A percentile compares a stretch with the other conserved stretches of the same genome.
These are phyloP conservation scores for Chlorencoelia australis DNA, from an alignment of 2,329 filamentous ascomycete genomes.

Conservation along the genomic window DNA sequence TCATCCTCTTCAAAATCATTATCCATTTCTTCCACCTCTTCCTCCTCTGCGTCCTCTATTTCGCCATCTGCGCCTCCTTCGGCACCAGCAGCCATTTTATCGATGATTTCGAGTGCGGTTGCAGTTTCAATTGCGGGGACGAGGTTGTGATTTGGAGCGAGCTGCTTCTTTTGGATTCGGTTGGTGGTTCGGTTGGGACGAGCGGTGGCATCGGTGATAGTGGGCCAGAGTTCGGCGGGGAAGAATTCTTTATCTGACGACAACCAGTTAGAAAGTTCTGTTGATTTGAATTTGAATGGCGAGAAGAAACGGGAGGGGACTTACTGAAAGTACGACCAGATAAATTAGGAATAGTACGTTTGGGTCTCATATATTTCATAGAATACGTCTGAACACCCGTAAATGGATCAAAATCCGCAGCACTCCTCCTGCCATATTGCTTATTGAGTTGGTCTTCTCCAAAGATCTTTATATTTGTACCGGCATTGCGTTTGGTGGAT, in stretches of 20 bases:
- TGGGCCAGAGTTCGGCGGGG: conserved; percentile 45
- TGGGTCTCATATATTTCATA: conserved; percentile 46
- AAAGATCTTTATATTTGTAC: conserved; percentile 32
- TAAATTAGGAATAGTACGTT: conserved; percentile 43
- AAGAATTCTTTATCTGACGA: conserved; percentile 44
- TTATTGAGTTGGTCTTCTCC: conserved; percentile 30
- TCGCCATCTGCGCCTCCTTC: conserved; percentile 33
- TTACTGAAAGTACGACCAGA: conserved; percentile 43
- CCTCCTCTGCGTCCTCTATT: conserved; percentile 30
- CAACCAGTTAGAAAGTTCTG: not conserved
- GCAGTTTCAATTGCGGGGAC: too few species aligned
- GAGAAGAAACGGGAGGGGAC: too few species aligned
- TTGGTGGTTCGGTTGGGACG: too few species aligned
- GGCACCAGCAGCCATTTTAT: too few species aligned
- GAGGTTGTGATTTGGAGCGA: too few species aligned
- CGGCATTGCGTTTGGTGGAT: conserved; percentile 24
- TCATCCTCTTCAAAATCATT: conserved; percentile 46
- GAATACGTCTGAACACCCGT: conserved; percentile 51
- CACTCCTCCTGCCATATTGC: conserved; percentile 21
- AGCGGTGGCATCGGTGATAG: too few species aligned
- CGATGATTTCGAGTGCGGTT: too few species aligned
- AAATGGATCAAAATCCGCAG: conserved; percentile 48
- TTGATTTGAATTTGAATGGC: too few species aligned
- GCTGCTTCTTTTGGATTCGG: too few species aligned
- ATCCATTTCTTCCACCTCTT: conserved; percentile 28